Evolutionary conservation across 1,284 basidiomycete species (phyloP), one percentile per base, ranked within the genome.

Genomic region (Xerocomus subilludens): DNA sequence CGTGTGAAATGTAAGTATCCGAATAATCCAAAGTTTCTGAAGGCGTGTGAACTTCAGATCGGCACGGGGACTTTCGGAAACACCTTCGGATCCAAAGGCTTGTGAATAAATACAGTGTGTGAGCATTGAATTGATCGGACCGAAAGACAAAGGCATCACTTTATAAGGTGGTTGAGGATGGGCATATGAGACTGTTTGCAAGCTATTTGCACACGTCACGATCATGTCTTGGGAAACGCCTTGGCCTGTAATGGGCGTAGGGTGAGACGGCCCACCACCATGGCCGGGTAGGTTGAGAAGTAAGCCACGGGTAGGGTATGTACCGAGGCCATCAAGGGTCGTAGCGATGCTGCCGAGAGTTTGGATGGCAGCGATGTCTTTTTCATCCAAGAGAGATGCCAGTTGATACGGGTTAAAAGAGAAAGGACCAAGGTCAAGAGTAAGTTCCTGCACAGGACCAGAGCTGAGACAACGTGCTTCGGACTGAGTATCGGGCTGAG

Each of bases 371-470:
- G 92, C 89, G 16, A 97, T 80, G 75, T 86, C 91, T 86, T 97
- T 97, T 30, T 97, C 96, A 83, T 99, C 97, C 64, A 99, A 91
- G 64, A 99, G 90, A 75, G 92, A 90, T 32, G 96, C 96, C 11
- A 99, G 91, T 70, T 89, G 87, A 74, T 90, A 91, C 0, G 97
- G 96, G 71, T 90, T 91, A 80, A 93, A 91, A 20, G 81, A 79
- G 82, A 95, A 96, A 0, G 95, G 94, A 0, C 90, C 84, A 0
- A 93, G 91, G 82, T 97, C 90, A 58, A 90, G 87, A n/a, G 86
- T 86, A 56, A 89, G 89, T 77, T 93, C 92, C 78, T 91, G 87
- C 27, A 84, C 82, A 25, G 89, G 81, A 70, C 88, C 87, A 11
- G 85, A 73, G 78, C 45, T 85, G 21, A 63, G 21, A 51, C 11